Percentiles rank a stretch among this genome's conserved stretches.
Evolutionary conservation across 2,329 filamentous ascomycete species (phyloP).

Genomic region (Sclerotinia trifoliorum): DNA sequence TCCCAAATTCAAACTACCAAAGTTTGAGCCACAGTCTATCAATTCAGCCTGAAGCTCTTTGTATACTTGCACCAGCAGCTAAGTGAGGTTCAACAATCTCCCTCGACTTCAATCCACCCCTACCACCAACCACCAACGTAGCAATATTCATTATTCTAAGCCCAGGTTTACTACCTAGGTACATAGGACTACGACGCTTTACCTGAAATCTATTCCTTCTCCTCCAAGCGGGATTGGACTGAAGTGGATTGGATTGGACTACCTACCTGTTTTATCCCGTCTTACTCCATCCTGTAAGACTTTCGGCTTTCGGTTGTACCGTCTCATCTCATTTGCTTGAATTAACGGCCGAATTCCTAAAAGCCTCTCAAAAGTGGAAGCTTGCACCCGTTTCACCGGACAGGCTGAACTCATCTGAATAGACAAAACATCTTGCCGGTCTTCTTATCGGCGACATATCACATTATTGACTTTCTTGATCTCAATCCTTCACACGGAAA

Average conservation of each 20-base stretch:
- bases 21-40: slow-evolving; percentile 12
- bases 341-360: slow-evolving; percentile 3
- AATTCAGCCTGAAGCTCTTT: neutral
- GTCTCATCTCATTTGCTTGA: slow-evolving; percentile 17
- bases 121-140: neutral
- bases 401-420: slow-evolving; percentile 15
- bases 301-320: slow-evolving; percentile 7
- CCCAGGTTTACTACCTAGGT: neutral
- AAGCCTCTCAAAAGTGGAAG: slow-evolving; percentile 9
- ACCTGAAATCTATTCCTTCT: neutral
- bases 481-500: slow-evolving; percentile 1
- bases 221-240: neutral
- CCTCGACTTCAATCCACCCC: neutral
- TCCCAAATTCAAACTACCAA: neutral
- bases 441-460: slow-evolving; percentile 22
- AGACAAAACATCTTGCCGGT: slow-evolving; percentile 3
- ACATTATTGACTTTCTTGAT: slow-evolving; percentile 10
- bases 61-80: neutral
- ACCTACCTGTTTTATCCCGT: slow-evolving; percentile 7
- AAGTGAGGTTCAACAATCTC: neutral
- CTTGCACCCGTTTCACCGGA: slow-evolving; percentile 20
- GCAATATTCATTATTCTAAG: neutral
- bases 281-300: slow-evolving; percentile 18
- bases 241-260: slow-evolving; percentile 1
- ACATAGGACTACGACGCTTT: neutral